Evolutionary conservation across 129 eudicot genomes (phyloP).

Genomic region (Calendula officinalis): DNA sequence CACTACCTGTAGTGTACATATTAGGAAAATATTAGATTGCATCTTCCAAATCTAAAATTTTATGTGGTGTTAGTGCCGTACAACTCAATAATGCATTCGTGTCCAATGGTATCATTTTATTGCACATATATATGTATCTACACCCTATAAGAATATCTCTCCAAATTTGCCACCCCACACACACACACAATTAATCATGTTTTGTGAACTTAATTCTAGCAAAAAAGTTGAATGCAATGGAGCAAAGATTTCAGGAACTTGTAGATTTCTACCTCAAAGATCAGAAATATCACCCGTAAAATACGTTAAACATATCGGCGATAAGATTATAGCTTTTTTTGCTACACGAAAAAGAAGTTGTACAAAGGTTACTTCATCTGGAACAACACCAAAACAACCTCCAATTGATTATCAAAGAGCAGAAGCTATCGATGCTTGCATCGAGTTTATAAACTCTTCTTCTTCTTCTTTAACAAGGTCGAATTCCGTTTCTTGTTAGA

Average conservation of each 20-base stretch:
- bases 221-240: slow-evolving; percentile 25
- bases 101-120: slow-evolving; percentile 18
- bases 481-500: slow-evolving; percentile 44
- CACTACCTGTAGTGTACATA: slow-evolving; percentile 31
- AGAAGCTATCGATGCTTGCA: slow-evolving; percentile 65
- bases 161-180: neutral
- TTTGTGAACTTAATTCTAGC: slow-evolving; percentile 25
- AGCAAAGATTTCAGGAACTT: slow-evolving; percentile 29
- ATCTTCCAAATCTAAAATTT: slow-evolving; percentile 30
- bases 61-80: slow-evolving; percentile 23
- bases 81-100: slow-evolving; percentile 24
- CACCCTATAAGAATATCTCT: slow-evolving; percentile 9
- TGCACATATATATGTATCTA: slow-evolving; percentile 19
- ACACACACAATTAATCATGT: slow-evolving; percentile 4
- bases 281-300: slow-evolving; percentile 29
- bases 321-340: slow-evolving; percentile 27
- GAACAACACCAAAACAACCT: slow-evolving; percentile 40
- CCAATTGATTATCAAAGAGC: slow-evolving; percentile 56
- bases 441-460: slow-evolving; percentile 59
- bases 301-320: slow-evolving; percentile 40
- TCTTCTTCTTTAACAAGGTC: slow-evolving; percentile 60
- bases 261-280: slow-evolving; percentile 45
- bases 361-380: slow-evolving; percentile 38
- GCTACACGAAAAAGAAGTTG: slow-evolving; percentile 24
- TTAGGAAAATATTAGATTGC: slow-evolving; percentile 34